Evolutionary conservation across 2,329 filamentous ascomycete species (phyloP).

Genomic region (Talaromyces sp.): DNA sequence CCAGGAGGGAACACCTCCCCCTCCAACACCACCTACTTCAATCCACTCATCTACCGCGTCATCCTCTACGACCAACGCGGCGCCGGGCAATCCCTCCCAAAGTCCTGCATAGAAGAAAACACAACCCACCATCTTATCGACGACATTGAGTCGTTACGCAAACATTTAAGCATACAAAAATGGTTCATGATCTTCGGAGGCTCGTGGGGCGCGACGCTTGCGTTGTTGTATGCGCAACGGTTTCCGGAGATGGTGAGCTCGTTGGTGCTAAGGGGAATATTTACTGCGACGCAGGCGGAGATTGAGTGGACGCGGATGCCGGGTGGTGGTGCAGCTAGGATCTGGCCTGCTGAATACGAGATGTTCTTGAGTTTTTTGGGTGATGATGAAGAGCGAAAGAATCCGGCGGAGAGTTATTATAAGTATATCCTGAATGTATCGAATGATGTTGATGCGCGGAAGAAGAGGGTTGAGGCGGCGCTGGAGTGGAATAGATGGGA

Average conservation of each 20-base stretch:
- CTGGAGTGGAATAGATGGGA: slow-evolving; percentile 40
- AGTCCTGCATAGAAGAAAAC: slow-evolving; percentile 44
- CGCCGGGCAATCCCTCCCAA: slow-evolving; percentile 45
- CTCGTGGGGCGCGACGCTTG: slow-evolving; percentile 50
- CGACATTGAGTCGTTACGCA: slow-evolving; percentile 48
- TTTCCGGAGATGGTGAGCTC: slow-evolving; percentile 41
- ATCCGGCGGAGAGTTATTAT: not conserved
- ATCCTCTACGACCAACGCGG: slow-evolving; percentile 52
- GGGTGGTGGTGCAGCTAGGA: slow-evolving; percentile 3
- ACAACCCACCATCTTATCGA: slow-evolving; percentile 46
- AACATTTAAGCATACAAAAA: slow-evolving; percentile 43
- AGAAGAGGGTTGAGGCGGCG: slow-evolving; percentile 32
- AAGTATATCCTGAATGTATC: not conserved
- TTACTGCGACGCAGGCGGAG: slow-evolving; percentile 23
- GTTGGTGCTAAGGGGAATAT: slow-evolving; percentile 47
- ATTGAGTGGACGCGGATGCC: not conserved
- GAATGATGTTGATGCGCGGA: not conserved
- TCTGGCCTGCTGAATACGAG: slow-evolving; percentile 4
- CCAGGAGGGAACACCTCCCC: slow-evolving; percentile 41
- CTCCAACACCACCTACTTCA: slow-evolving; percentile 44
- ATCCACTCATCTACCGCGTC: slow-evolving; percentile 46
- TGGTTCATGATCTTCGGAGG: slow-evolving; percentile 51
- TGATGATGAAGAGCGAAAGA: not conserved
- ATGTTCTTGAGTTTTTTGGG: not conserved
- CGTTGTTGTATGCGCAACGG: slow-evolving; percentile 46